phyloP scores from a whole-genome alignment of 1,139 yeast genomes.

The Lodderomyces parapsilosis region DNA sequence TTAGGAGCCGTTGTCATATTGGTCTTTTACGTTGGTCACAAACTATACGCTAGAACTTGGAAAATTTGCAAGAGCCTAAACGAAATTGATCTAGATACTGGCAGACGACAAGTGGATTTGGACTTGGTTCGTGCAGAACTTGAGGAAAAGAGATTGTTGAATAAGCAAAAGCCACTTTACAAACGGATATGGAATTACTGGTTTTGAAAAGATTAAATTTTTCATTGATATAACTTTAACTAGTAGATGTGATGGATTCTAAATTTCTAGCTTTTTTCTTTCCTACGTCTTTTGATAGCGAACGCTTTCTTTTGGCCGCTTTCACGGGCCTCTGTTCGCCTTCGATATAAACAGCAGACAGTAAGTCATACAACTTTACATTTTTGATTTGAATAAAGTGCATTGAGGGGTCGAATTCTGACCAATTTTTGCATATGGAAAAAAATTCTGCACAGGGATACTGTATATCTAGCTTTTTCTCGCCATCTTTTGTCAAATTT shows the following conservation, averaged over 20 bases:
- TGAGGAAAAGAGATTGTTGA: conserved; percentile 12
- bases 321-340: conserved; percentile 75
- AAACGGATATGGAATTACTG: conserved; percentile 35
- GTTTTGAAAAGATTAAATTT: conserved; percentile 23
- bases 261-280: conserved; percentile 6
- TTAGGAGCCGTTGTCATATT: conserved; percentile 34
- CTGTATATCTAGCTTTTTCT: conserved; percentile 78
- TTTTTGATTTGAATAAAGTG: conserved; percentile 68
- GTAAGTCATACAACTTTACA: conserved; percentile 77
- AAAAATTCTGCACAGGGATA: conserved; percentile 90
- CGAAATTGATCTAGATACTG: conserved; percentile 36
- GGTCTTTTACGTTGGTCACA: conserved; percentile 34
- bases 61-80: conserved; percentile 22
- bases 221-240: conserved; percentile 15
- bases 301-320: conserved; percentile 31
- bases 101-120: conserved; percentile 29
- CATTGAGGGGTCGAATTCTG: conserved; percentile 58
- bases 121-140: conserved; percentile 13
- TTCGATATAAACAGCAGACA: conserved; percentile 78
- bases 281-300: conserved; percentile 10
- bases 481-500: conserved; percentile 44
- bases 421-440: conserved; percentile 74
- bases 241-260: neutral
- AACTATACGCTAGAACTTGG: conserved; percentile 34
- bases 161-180: conserved; percentile 18